Conservation (phyloP, 768 basidiomycete genomes). For the Coprinopsis strossmayeri region DNA sequence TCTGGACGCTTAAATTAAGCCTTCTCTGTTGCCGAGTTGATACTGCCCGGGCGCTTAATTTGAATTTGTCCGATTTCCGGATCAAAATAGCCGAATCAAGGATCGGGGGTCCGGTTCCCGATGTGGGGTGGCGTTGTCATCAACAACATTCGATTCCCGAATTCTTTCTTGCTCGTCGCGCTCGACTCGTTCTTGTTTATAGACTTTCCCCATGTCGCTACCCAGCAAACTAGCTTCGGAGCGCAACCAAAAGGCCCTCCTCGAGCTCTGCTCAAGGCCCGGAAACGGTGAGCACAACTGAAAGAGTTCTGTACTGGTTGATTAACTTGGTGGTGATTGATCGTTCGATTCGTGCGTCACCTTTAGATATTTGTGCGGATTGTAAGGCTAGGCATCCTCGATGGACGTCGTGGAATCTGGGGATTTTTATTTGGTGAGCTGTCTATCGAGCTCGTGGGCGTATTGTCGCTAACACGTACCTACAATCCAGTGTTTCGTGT, state of each 20-base stretch:
- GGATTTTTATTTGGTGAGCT: constrained; percentile 88
- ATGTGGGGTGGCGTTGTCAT: too few relatives aligned
- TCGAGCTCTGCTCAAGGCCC: constrained; percentile 63
- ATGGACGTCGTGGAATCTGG: constrained; percentile 87
- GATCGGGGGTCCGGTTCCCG: too few relatives aligned
- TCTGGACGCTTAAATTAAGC: too few relatives aligned
- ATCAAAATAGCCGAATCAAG: too few relatives aligned
- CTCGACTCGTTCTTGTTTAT: too few relatives aligned
- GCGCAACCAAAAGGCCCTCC: constrained; percentile 56
- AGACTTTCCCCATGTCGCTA: constrained; percentile 22
- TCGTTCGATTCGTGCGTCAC: constrained; percentile 4
- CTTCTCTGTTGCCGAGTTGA: too few relatives aligned
- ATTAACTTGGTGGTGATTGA: too few relatives aligned
- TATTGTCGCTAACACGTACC: constrained; percentile 6
- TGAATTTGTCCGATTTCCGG: too few relatives aligned
- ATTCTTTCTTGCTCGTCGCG: too few relatives aligned
- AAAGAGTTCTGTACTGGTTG: not conserved
- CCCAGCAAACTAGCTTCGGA: constrained; percentile 52
- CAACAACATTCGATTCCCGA: too few relatives aligned
- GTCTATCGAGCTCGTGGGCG: too few relatives aligned
- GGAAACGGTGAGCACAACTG: constrained; percentile 68
- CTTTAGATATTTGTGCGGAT: constrained; percentile 81
- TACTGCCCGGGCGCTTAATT: too few relatives aligned
- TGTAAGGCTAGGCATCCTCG: constrained; percentile 82
- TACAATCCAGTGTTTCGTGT: constrained; percentile 64